These are phyloP conservation scores for Penicillium sp. DNA, from an alignment of 2,329 filamentous ascomycete species.

Conservation along the genomic window DNA sequence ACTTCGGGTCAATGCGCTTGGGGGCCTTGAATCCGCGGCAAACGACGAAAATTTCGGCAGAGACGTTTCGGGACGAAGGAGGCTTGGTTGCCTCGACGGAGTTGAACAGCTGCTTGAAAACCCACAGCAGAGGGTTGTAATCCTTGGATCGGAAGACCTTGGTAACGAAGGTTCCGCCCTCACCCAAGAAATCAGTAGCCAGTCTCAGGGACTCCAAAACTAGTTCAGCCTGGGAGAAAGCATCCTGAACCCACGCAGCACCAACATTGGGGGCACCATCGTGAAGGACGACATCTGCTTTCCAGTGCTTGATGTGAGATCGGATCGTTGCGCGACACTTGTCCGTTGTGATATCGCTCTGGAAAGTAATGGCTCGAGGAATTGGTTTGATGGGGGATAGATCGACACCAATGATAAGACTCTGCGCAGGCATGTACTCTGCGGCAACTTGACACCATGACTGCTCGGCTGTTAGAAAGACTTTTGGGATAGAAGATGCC, in stretches of 20 bases:
- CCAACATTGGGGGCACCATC: constrained; percentile 97
- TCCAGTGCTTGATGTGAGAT: constrained; percentile 90
- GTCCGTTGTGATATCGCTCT: constrained; percentile 96
- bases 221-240: constrained; percentile 94
- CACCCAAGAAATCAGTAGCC: constrained; percentile 85
- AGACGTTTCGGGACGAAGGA: constrained; percentile 91
- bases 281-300: constrained; percentile 91
- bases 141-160: constrained; percentile 98
- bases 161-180: constrained; percentile 91
- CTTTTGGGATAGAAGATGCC: neutral
- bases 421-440: constrained; percentile 87
- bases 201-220: constrained; percentile 87
- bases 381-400: constrained; percentile 94
- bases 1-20: constrained; percentile 86
- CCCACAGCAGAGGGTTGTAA: constrained; percentile 93
- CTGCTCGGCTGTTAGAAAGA: constrained; percentile 42
- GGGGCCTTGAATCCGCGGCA: constrained; percentile 94
- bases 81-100: constrained; percentile 98
- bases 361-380: constrained; percentile 88
- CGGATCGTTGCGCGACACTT: constrained; percentile 90
- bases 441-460: constrained; percentile 96
- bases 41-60: constrained; percentile 97
- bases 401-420: constrained; percentile 92
- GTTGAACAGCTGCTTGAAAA: constrained; percentile 92
- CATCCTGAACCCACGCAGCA: constrained; percentile 97